Evolutionary conservation across 208 protist species (phyloP), one percentile per base, ranked within the genome.

Genomic region (Wallacemonas sp.): DNA sequence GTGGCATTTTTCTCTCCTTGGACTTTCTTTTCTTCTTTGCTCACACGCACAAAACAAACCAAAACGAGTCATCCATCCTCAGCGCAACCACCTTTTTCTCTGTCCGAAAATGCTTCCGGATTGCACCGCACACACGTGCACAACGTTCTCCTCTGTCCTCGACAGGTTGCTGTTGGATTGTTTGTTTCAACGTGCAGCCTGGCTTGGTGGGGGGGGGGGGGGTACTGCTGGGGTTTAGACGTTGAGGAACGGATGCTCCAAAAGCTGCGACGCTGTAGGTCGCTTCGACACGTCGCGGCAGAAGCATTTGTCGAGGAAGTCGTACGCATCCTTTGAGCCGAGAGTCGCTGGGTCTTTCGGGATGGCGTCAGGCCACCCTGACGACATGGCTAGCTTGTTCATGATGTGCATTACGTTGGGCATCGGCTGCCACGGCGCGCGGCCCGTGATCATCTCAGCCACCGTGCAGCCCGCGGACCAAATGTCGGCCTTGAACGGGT

Each of bases 331-430:
- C 62, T 82, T 43, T 11, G 85, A 93, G 33, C 88, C 91, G n/a
- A 96, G 85, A 39, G 58, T 62, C 16, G 80, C 73, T 24, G 79
- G 54, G 55, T 94, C 87, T 57, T 86, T 85, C 19, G 92, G 92
- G 34, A 97, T 80, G 14, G 85, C 88, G 63, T 97, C 92, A 2
- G 92, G 92, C 92, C 92, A 97, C 5, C 84, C 89, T 4, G 78
- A 90, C 17, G 92, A 97, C 57, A 83, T 76, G 6, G 88, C 92
- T 21, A 97, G 80, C 71, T 92, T 93, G 71, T 93, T 91, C 84
- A 97, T 95, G 57, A 95, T 93, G 68, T 94, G 85, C 88, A 97
- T 95, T n/a, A 95, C 77, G 68, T 93, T 94, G 5, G 73, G 48
- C 80, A 90, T 90, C 12, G 88, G 87, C 34, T 68, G 75, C 90